Evolutionary conservation across 2,329 filamentous ascomycete genomes (phyloP).

Genomic region (Colletotrichum sp.): DNA sequence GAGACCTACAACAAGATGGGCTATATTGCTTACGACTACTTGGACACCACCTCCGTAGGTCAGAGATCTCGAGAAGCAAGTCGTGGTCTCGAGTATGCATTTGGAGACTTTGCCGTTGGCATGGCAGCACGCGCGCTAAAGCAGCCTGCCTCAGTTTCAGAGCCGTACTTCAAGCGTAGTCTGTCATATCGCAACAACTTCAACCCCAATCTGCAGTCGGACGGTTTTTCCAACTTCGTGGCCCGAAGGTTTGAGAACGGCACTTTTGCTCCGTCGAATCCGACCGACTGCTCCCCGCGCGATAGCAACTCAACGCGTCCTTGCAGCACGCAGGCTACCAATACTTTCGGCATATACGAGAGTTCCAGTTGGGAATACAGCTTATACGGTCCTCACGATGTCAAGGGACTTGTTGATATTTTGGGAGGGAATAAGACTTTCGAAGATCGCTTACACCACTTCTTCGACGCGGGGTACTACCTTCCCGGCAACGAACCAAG

Average conservation of each 20-base stretch:
- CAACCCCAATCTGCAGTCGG: background rate
- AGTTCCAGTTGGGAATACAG: conserved; percentile 10
- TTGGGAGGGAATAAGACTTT: background rate
- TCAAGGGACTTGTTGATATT: background rate
- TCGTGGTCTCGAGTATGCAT: background rate
- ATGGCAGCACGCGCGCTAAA: background rate
- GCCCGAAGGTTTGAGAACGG: background rate
- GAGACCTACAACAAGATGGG: background rate
- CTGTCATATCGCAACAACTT: background rate
- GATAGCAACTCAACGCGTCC: background rate
- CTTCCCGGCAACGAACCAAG: conserved; percentile 1
- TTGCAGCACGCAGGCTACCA: background rate
- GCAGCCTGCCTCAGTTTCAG: background rate
- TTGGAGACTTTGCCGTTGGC: background rate
- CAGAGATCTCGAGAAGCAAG: background rate
- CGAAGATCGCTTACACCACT: background rate
- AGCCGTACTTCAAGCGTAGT: background rate
- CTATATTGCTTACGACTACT: background rate
- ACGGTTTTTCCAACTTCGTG: background rate
- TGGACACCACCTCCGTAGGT: background rate
- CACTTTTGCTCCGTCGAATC: background rate
- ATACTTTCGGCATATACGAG: background rate
- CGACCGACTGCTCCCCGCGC: background rate
- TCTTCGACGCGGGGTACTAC: background rate
- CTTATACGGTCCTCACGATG: background rate